phyloP scores from a whole-genome alignment of 805 yeast genomes.

The Millerozyma miso region DNA sequence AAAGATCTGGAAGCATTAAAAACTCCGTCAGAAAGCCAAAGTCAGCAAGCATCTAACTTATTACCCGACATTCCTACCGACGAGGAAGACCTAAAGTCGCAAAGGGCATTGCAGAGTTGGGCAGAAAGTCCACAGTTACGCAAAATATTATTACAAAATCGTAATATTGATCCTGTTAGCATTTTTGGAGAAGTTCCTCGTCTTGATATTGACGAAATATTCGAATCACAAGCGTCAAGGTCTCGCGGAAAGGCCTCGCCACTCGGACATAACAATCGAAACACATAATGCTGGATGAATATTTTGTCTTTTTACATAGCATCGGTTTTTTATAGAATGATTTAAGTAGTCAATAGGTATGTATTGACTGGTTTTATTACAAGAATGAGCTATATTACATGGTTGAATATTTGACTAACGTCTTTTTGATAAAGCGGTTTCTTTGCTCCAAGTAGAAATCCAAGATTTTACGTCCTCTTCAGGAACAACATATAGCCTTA shows the following conservation, averaged over 20 bases:
- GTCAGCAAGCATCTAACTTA: conserved; percentile 12
- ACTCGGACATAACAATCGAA: conserved; percentile 24
- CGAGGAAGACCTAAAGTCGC: conserved; percentile 26
- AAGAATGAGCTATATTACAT: neutral
- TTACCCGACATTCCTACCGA: conserved; percentile 41
- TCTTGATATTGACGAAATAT: conserved; percentile 65
- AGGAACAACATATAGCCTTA: conserved; percentile 77
- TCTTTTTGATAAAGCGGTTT: conserved; percentile 48
- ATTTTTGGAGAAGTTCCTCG: conserved; percentile 76
- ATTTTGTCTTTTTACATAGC: too few relatives aligned
- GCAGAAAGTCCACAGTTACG: conserved; percentile 36
- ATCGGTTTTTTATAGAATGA: neutral
- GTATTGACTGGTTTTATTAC: too few relatives aligned
- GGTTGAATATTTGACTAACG: neutral
- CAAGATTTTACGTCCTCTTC: conserved; percentile 60
- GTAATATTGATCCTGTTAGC: conserved; percentile 53
- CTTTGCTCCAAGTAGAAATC: conserved; percentile 64
- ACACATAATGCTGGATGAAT: too few relatives aligned
- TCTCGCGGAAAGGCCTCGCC: conserved; percentile 54
- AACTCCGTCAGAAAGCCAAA: conserved; percentile 11
- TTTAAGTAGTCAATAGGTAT: too few relatives aligned
- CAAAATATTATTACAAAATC: conserved; percentile 21
- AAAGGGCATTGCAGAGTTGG: conserved; percentile 30
- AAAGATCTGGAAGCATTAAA: conserved; percentile 3
- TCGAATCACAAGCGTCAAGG: conserved; percentile 48